Conservation (phyloP, 2,329 filamentous ascomycete species). For the Annulohypoxylon truncatum region DNA sequence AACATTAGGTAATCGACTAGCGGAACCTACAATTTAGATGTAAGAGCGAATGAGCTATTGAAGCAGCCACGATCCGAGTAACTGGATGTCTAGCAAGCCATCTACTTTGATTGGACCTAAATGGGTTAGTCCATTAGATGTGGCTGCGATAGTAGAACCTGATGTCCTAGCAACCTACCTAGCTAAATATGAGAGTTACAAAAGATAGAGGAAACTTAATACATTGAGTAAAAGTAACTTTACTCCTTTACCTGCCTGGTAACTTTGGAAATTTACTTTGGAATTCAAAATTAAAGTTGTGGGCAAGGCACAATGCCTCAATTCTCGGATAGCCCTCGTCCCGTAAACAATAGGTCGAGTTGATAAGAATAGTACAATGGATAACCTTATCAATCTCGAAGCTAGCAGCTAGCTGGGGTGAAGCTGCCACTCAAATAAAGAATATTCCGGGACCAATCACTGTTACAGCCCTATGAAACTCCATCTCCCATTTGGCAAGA, state of each 20-base stretch:
- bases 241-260: too few relatives aligned
- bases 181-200: too few relatives aligned
- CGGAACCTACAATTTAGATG: too few relatives aligned
- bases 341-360: neutral
- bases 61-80: neutral
- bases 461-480: constrained; percentile 23
- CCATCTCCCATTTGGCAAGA: constrained; percentile 29
- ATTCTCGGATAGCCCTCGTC: neutral
- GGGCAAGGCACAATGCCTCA: neutral
- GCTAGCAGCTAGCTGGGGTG: constrained; percentile 6
- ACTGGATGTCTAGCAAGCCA: neutral
- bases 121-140: neutral
- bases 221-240: neutral
- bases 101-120: neutral
- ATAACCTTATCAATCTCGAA: constrained; percentile 3
- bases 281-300: neutral
- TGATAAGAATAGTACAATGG: constrained; percentile 1
- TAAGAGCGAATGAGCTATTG: neutral
- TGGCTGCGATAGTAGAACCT: neutral
- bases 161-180: too few relatives aligned
- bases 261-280: too few relatives aligned
- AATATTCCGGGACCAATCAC: constrained; percentile 19
- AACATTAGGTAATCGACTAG: neutral
- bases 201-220: neutral
- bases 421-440: neutral